phyloP scores from a whole-genome alignment of 2,329 filamentous ascomycete species.

The Trichoderma koningii region DNA sequence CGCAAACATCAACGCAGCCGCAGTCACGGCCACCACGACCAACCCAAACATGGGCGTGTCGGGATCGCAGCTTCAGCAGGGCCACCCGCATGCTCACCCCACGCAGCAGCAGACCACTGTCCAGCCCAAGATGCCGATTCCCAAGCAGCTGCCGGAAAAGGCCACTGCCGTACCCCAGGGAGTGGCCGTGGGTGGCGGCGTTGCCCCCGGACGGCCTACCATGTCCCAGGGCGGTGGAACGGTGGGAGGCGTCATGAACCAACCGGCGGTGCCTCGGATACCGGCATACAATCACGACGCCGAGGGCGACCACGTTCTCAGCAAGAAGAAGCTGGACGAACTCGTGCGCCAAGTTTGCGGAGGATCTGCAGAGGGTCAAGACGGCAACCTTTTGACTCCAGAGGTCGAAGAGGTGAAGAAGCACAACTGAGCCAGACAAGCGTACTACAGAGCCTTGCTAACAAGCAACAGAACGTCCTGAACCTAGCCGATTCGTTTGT shows the following conservation, averaged over 20 bases:
- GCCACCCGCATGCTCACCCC: constrained; percentile 31
- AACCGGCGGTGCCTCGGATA: constrained; percentile 80
- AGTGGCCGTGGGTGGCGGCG: constrained; percentile 67
- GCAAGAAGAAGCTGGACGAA: constrained; percentile 96
- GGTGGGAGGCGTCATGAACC: constrained; percentile 79
- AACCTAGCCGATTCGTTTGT: constrained; percentile 92
- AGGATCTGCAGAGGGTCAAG: constrained; percentile 69
- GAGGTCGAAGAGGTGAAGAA: constrained; percentile 88
- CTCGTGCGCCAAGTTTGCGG: constrained; percentile 92
- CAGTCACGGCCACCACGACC: constrained; percentile 34
- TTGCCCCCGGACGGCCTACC: constrained; percentile 73
- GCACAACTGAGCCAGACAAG: background rate
- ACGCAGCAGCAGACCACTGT: constrained; percentile 45
- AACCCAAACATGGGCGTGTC: constrained; percentile 40
- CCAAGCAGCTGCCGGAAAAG: constrained; percentile 71
- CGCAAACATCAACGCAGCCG: constrained; percentile 35
- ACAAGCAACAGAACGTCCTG: constrained; percentile 69
- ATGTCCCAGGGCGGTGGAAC: constrained; percentile 76
- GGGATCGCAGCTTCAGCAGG: constrained; percentile 35
- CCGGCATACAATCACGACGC: constrained; percentile 86
- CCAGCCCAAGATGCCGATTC: constrained; percentile 73
- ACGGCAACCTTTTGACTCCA: constrained; percentile 77
- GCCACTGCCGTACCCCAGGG: constrained; percentile 71
- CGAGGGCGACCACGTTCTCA: constrained; percentile 89
- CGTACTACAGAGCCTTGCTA: constrained; percentile 29